These are phyloP conservation scores for Saprolegnia diclina DNA, from an alignment of 352 stramenopile genomes.

Conservation along the genomic window DNA sequence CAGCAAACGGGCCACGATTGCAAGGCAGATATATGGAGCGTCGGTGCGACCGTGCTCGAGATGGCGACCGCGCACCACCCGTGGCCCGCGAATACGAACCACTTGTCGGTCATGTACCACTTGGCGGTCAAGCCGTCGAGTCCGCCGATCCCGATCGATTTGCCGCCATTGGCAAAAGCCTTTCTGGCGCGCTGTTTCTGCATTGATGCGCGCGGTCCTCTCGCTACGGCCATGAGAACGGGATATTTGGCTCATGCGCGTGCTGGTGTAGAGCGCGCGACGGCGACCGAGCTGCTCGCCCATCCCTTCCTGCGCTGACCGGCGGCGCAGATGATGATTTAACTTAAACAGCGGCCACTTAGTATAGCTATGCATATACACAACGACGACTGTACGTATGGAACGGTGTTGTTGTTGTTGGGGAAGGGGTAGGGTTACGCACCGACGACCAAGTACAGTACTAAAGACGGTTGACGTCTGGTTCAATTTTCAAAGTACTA, in stretches of 20 bases:
- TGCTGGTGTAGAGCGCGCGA: slow-evolving; percentile 48
- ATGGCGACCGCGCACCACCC: slow-evolving; percentile 73
- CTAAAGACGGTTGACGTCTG: too few species aligned
- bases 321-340: neutral
- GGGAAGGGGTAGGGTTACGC: too few species aligned
- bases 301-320: slow-evolving; percentile 45
- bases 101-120: slow-evolving; percentile 58
- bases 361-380: neutral
- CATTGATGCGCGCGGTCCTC: slow-evolving; percentile 57
- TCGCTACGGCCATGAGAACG: neutral
- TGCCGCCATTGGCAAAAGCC: slow-evolving; percentile 43
- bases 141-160: slow-evolving; percentile 45
- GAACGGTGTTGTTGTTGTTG: too few species aligned
- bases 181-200: slow-evolving; percentile 68
- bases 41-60: slow-evolving; percentile 70
- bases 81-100: slow-evolving; percentile 56
- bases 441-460: too few species aligned
- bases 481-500: too few species aligned
- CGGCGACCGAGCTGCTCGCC: slow-evolving; percentile 48
- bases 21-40: slow-evolving; percentile 79
- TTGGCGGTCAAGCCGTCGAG: slow-evolving; percentile 51
- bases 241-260: neutral
- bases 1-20: slow-evolving; percentile 69
- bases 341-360: neutral
- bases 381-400: too few species aligned